A percentile compares a stretch with the other conserved stretches of the same genome.
These are phyloP conservation scores for Fusarium aywerte DNA, from an alignment of 2,329 filamentous ascomycete species.

Conservation along the genomic window DNA sequence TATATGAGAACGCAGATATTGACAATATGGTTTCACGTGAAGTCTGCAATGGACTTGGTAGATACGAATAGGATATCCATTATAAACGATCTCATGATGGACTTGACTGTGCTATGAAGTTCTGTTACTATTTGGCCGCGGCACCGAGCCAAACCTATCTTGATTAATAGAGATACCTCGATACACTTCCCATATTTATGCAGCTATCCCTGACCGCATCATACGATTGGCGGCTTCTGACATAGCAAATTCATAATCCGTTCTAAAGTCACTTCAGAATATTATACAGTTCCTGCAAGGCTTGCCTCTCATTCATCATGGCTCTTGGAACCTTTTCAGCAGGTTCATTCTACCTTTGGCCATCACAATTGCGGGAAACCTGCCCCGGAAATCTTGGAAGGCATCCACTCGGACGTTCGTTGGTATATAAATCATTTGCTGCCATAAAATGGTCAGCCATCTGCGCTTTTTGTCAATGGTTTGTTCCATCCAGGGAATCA, in stretches of 20 bases:
- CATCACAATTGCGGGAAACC: no score
- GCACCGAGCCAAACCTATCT: not conserved
- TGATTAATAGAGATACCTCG: not conserved
- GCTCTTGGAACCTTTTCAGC: no score
- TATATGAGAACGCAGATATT: not conserved
- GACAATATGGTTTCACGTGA: not conserved
- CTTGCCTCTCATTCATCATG: no score
- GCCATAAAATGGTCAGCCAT: no score
- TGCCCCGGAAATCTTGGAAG: no score
- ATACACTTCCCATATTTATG: not conserved
- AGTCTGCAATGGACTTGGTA: not conserved
- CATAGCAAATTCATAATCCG: not conserved
- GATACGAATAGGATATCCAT: not conserved
- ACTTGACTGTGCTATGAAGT: not conserved
- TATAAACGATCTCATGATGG: not conserved
- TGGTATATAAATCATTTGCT: not conserved
- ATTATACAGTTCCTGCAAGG: accelerated
- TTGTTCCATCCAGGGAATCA: no score
- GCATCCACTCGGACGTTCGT: no score
- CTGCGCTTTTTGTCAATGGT: no score
- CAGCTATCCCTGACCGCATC: accelerated
- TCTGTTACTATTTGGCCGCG: not conserved
- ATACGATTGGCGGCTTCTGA: not conserved
- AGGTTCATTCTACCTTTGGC: no score
- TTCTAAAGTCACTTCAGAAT: not conserved